Base-by-base conservation (phyloP, 305 asterid genomes). In the Plantago rigida region DNA sequence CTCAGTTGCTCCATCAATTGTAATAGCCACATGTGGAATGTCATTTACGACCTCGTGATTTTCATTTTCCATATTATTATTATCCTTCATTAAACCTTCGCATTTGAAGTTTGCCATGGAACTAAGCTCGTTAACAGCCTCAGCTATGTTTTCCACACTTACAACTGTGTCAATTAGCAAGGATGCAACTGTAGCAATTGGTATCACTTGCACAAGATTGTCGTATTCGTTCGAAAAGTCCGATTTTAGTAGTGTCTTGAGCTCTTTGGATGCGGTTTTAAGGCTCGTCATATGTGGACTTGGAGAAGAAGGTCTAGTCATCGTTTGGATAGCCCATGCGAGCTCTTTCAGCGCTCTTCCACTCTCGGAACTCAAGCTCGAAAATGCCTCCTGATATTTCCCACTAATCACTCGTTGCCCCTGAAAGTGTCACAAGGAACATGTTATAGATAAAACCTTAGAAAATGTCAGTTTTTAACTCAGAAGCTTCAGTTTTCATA, bases 321-420 rank as follows among this genome's bases (percentile, higher is more conserved):
- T 87, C 1, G 80, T 81, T 58, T 66, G 62, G 13, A 87, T 45
- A 2, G 75, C 57, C 62, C 69, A 42, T 57, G 94, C 77, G 3
- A 84, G 64, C 53, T 81, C 84, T 67, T 85, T 83, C 29, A 87
- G 64, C 46, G 81, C 86, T 57, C 72, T 77, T 4, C 94, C 87
- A 26, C 78, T 73, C 71, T 81, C 94, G 36, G 59, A 59, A 68
- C 87, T 83, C 84, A 81, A 74, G 54, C 53, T 75, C 24, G 73
- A 65, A 12, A 72, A 73, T 29, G 63, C 49, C 45, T 74, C 78
- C 64, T 73, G 67, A 39, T 81, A 63, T 28, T 56, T 77, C 26
- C 51, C 68, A 4, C 51, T 59, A 9, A 84, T 69, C 14, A 74
- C 86, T 59, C 51, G 29, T 10, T 82, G 70, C 56, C 77, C 87